Evolutionary conservation across 495 filamentous ascomycete genomes (phyloP), one percentile per base, ranked within the genome.

Genomic region (Podospora sp.): DNA sequence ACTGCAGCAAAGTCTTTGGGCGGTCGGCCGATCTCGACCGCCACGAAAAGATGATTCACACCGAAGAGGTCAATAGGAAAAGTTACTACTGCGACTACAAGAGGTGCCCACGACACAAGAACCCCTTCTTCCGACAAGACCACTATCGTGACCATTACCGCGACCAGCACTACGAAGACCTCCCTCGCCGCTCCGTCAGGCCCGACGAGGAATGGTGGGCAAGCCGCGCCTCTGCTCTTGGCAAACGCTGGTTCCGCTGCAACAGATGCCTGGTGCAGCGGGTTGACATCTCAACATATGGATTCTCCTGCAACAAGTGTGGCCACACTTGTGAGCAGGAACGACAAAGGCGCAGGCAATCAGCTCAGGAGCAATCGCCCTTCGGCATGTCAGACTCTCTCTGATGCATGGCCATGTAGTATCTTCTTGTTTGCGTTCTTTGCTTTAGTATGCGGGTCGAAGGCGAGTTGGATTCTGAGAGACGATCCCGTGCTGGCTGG

Each of bases 81-180:
- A 65, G 74, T 36, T 83, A 71, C 65, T 62, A 56, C 0, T 83
- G 81, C 71, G 81, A 83, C 69, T 82, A 79, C 70, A 72, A 69
- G 40, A 73, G 63, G 33, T 83, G 82, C 61, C 51, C 60, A 33
- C 78, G 82, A 2, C 72, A 75, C 36, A 65, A 70, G 12, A 46
- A 69, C 0, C 76, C 80, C 12, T 83, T 83, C 71, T 72, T 68
- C 59, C 75, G 82, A 0, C 74, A 75, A 18, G 82, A 84, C 56
- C 82, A 83, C 65, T 82, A 75, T 57, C 75, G 84, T 18, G 83
- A 85, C 49, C 84, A 87, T 67, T 75, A 82, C 9, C 75, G 83
- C 12, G 77, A 81, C 12, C 82, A 65, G 59, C 84, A 87, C 74
- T 75, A 71, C 24, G 84, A 87, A 69, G 83, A 86, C 65, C 69